Evolutionary conservation across 2,329 filamentous ascomycete genomes (phyloP), one percentile per base, ranked within the genome.

Genomic region (Penicillium polonicum): DNA sequence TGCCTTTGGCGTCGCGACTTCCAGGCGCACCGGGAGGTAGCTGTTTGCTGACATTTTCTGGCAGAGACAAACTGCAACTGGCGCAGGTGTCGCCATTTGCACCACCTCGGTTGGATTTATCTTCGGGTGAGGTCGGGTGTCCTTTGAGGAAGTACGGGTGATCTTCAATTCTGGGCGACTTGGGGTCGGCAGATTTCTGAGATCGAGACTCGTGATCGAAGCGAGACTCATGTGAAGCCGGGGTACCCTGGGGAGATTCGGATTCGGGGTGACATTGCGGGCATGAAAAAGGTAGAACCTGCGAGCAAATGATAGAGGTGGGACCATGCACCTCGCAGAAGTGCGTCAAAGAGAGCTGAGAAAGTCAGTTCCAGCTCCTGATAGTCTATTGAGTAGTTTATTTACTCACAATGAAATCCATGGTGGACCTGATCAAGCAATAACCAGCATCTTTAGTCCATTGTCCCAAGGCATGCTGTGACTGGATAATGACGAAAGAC

Each of bases 321-420:
- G 83, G 83, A 70, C 83, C 83, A 79, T 85, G 82, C 72, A 83
- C 77, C 75, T 85, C 83, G 74, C 83, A 85, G 71, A 85, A 85
- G 74, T 85, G 83, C 63, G 83, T 84, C 62, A 85, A 79, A 67
- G 83, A 85, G 69, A 85, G 80, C 83, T 85, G 66, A 23, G 36
- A 39, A 49, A 44, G 55, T 60, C 35, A 60, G 55, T 44, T 25
- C 27, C 42, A 45, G 36, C 12, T 44, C 38, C 19, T 8, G n/a
- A 17, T n/a, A n/a, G n/a, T 7, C 13, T 42, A 36, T 39, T 33
- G 13, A 6, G 27, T 15, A 27, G 2, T 3, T 19, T 19, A 19
- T 38, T 27, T 51, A 76, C 76, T 69, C 64, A 78, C 76, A 68
- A 77, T 78, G 64, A 78, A 78, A 73, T 78, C 76, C 76, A 78